phyloP scores from a whole-genome alignment of 179 eudicot genomes.

The Gypsophila paniculata region DNA sequence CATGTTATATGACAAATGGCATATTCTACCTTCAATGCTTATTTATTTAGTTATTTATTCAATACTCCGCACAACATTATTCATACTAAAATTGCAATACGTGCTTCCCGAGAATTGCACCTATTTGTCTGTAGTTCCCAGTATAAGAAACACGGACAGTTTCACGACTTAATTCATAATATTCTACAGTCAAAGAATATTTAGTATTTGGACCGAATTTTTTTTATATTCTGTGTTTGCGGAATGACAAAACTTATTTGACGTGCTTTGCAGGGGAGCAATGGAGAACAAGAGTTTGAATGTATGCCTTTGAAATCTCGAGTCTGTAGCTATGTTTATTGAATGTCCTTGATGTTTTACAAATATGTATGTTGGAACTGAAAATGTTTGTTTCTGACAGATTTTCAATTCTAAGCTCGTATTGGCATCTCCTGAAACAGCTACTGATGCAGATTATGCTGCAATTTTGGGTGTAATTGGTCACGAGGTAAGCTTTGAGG shows the following conservation, averaged over 20 bases:
- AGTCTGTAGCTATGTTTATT: not conserved
- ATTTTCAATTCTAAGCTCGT: constrained; percentile 95
- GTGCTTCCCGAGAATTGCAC: no score
- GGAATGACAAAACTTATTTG: not conserved
- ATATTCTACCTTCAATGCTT: no score
- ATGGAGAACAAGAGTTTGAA: constrained; percentile 99
- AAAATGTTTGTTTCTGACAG: constrained; percentile 36
- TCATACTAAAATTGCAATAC: no score
- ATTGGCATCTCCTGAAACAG: constrained; percentile 99
- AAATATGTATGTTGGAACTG: constrained; percentile 13
- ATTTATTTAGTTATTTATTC: no score
- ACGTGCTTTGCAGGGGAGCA: constrained; percentile 81
- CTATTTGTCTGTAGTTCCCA: no score
- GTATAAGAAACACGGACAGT: no score
- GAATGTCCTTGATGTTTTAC: not conserved
- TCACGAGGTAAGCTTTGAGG: constrained; percentile 67
- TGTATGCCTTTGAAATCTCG: constrained; percentile 41
- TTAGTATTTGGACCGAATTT: not conserved
- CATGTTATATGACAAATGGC: no score
- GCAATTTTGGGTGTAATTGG: constrained; percentile 97
- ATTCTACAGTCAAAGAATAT: not conserved
- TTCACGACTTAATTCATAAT: no score
- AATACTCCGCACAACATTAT: no score
- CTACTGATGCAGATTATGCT: constrained; percentile 89
- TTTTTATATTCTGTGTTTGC: not conserved